phyloP scores from a whole-genome alignment of 352 stramenopile species.

The Thalassiosira mediterranea region DNA sequence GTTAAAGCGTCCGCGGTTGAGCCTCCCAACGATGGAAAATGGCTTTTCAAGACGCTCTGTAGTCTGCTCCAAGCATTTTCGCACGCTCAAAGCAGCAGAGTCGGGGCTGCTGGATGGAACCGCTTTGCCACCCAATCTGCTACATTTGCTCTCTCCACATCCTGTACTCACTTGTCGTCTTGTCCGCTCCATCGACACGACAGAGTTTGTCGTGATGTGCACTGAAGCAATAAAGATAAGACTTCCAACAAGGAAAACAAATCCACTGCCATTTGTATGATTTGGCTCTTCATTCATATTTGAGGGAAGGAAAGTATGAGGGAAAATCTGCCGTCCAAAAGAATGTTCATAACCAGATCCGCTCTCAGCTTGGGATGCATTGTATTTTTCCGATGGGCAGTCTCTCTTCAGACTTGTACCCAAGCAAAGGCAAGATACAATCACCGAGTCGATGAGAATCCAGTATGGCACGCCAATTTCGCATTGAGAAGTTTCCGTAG shows the following conservation, averaged over 20 bases:
- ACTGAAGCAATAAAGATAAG: constrained; percentile 47
- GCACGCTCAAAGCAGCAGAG: constrained; percentile 22
- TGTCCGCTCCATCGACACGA: constrained; percentile 21
- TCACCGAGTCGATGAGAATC: constrained; percentile 43
- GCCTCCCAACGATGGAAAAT: constrained; percentile 33
- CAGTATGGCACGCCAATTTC: constrained; percentile 31
- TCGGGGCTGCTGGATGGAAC: not conserved
- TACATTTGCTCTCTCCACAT: too few relatives aligned
- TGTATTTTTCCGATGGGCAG: not conserved
- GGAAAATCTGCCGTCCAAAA: constrained; percentile 3
- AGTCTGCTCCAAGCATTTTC: constrained; percentile 44
- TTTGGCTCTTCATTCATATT: not conserved
- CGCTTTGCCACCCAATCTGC: too few relatives aligned
- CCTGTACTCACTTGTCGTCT: too few relatives aligned
- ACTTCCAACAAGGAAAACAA: constrained; percentile 43
- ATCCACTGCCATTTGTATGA: constrained; percentile 21
- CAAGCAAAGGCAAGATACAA: constrained; percentile 71
- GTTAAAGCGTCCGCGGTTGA: constrained; percentile 45
- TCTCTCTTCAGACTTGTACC: constrained; percentile 20
- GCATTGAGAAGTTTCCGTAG: not conserved
- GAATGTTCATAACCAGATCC: not conserved
- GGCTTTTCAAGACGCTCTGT: not conserved
- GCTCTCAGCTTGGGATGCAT: constrained; percentile 1
- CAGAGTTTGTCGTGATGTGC: constrained; percentile 29
- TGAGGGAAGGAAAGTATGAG: constrained; percentile 40